These are phyloP conservation scores for Epichloe typhina DNA, from an alignment of 2,329 filamentous ascomycete genomes.

Conservation along the genomic window DNA sequence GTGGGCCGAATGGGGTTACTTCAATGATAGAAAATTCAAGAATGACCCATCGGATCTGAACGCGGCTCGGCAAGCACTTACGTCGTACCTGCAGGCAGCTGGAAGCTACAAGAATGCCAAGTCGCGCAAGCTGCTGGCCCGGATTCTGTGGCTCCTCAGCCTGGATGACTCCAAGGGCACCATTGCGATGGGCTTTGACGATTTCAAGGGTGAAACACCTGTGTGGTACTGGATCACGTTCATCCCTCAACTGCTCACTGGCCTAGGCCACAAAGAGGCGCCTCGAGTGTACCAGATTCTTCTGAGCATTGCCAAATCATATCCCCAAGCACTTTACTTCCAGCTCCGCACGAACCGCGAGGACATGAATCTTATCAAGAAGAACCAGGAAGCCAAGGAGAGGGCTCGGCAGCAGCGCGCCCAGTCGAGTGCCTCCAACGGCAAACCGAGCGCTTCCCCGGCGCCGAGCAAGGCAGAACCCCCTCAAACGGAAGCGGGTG, in stretches of 20 bases:
- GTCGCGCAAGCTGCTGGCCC: conserved; percentile 81
- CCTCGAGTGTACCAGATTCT: conserved; percentile 75
- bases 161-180: conserved; percentile 78
- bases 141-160: conserved; percentile 90
- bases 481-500: conserved; percentile 21
- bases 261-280: conserved; percentile 82
- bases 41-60: conserved; percentile 71
- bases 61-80: conserved; percentile 80
- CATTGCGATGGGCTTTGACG: conserved; percentile 77
- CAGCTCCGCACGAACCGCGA: conserved; percentile 85
- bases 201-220: conserved; percentile 93
- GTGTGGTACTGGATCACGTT: conserved; percentile 99
- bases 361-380: conserved; percentile 87
- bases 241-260: conserved; percentile 89
- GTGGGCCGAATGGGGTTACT: conserved; percentile 98
- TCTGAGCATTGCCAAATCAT: conserved; percentile 86
- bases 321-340: conserved; percentile 93
- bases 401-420: conserved; percentile 39
- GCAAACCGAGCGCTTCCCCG: conserved; percentile 33
- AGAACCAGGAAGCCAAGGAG: conserved; percentile 67
- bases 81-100: conserved; percentile 90
- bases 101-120: conserved; percentile 96
- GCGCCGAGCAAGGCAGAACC: conserved; percentile 41
- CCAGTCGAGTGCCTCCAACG: conserved; percentile 30
- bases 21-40: conserved; percentile 94